Evolutionary conservation across 768 basidiomycete genomes (phyloP).

Genomic region (Serendipita vermifera): DNA sequence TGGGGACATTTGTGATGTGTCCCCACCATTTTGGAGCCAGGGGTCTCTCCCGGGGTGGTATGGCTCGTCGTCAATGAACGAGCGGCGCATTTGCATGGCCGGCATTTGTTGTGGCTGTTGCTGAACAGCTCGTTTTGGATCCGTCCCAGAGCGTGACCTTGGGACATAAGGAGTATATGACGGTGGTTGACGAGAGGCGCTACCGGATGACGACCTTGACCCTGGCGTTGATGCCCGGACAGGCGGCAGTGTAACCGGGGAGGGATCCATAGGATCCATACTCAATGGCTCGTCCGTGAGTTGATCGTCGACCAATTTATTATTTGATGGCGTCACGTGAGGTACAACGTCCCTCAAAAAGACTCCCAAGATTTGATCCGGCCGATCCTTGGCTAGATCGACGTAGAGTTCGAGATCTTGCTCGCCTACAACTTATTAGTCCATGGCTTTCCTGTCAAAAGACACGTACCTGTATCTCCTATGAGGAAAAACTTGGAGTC

Average conservation of each 20-base stretch:
- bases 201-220: no score
- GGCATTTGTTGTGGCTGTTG: conserved; percentile 3
- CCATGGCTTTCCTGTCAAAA: not conserved
- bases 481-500: conserved; percentile 68
- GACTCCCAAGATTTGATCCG: conserved; percentile 58
- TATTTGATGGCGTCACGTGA: not conserved
- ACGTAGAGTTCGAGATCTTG: conserved; percentile 90
- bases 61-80: not conserved
- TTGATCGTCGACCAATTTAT: not conserved
- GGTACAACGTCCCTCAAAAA: conserved; percentile 63
- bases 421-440: conserved; percentile 29
- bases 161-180: not conserved
- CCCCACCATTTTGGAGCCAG: not conserved
- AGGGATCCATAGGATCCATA: not conserved
- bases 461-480: conserved; percentile 61
- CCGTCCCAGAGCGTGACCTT: conserved; percentile 1
- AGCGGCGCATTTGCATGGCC: not conserved
- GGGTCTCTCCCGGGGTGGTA: not conserved
- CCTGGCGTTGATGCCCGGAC: not conserved
- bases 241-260: not conserved
- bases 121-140: not conserved
- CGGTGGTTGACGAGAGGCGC: no score
- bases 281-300: conserved; percentile 12
- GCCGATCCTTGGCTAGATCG: conserved; percentile 54
- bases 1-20: conserved; percentile 27